These are phyloP conservation scores for Austroboletus sp. DNA, from an alignment of 1,284 basidiomycete species.

Conservation along the genomic window DNA sequence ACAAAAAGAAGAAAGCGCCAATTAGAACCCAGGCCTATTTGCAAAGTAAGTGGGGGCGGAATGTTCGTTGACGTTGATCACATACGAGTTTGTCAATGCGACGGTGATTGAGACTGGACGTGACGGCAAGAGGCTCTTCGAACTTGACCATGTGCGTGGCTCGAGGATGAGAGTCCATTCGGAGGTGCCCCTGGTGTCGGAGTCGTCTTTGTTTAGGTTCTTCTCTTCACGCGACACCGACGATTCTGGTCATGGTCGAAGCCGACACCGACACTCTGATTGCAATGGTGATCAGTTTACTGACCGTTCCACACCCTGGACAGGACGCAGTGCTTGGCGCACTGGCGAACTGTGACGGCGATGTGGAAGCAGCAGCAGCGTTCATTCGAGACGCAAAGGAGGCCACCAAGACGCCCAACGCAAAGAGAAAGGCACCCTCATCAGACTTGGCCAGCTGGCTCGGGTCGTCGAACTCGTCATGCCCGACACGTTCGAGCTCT, in stretches of 20 bases:
- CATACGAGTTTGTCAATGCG: constrained; percentile 13
- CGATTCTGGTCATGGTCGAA: constrained; percentile 18
- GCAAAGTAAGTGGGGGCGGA: no score
- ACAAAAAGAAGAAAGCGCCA: constrained; percentile 4
- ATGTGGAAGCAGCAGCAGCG: constrained; percentile 53
- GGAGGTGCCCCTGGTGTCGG: neutral
- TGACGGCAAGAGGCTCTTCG: neutral
- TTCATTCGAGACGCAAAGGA: constrained; percentile 25
- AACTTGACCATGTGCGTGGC: constrained; percentile 9
- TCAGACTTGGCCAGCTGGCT: constrained; percentile 53
- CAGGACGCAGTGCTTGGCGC: constrained; percentile 51
- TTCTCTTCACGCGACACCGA: neutral
- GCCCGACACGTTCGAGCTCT: constrained; percentile 17
- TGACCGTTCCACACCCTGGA: constrained; percentile 36
- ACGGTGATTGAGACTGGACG: neutral
- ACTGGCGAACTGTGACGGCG: constrained; percentile 53
- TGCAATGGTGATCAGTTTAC: constrained; percentile 57
- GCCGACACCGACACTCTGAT: constrained; percentile 64
- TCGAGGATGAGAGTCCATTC: no score
- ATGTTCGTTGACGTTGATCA: neutral
- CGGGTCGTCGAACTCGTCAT: constrained; percentile 14
- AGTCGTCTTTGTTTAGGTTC: neutral
- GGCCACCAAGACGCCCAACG: constrained; percentile 12
- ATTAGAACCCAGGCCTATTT: neutral
- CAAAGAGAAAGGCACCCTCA: constrained; percentile 41